Evolutionary conservation across 1,284 basidiomycete species (phyloP).

Genomic region (Sporisorium reilianum): DNA sequence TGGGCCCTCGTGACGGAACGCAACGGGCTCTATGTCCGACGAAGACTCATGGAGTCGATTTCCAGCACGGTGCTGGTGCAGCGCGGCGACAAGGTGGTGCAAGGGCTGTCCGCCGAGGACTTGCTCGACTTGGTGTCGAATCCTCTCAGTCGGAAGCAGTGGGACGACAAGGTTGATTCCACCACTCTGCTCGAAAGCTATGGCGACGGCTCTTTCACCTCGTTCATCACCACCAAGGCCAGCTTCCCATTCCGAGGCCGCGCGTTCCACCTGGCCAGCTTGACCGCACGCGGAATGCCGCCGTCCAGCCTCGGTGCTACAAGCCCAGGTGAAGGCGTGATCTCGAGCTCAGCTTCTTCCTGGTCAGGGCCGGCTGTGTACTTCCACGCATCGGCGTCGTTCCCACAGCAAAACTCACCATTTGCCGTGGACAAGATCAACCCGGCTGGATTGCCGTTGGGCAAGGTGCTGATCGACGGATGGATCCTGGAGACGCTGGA

Average conservation of each 20-base stretch:
- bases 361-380: slow-evolving; percentile 70
- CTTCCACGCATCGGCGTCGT: slow-evolving; percentile 70
- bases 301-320: slow-evolving; percentile 32
- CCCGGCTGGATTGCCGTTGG: slow-evolving; percentile 79
- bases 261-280: slow-evolving; percentile 83
- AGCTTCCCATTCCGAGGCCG: slow-evolving; percentile 92
- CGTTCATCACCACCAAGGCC: slow-evolving; percentile 73
- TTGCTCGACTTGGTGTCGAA: slow-evolving; percentile 78
- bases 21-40: slow-evolving; percentile 80
- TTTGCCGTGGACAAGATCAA: slow-evolving; percentile 80
- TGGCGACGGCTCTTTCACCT: slow-evolving; percentile 78
- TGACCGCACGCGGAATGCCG: slow-evolving; percentile 74
- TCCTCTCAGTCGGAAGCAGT: slow-evolving; percentile 77
- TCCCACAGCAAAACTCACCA: slow-evolving; percentile 80
- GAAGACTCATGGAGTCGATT: slow-evolving; percentile 80
- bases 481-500: slow-evolving; percentile 98
- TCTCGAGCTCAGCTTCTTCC: slow-evolving; percentile 70
- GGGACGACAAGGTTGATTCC: slow-evolving; percentile 86
- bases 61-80: slow-evolving; percentile 86
- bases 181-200: slow-evolving; percentile 81
- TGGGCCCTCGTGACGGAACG: slow-evolving; percentile 88
- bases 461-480: slow-evolving; percentile 87
- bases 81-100: slow-evolving; percentile 89
- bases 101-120: slow-evolving; percentile 94
- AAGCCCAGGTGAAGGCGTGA: slow-evolving; percentile 24